phyloP scores from a whole-genome alignment of 129 eudicot species.

The Saposhnikovia divaricata region DNA sequence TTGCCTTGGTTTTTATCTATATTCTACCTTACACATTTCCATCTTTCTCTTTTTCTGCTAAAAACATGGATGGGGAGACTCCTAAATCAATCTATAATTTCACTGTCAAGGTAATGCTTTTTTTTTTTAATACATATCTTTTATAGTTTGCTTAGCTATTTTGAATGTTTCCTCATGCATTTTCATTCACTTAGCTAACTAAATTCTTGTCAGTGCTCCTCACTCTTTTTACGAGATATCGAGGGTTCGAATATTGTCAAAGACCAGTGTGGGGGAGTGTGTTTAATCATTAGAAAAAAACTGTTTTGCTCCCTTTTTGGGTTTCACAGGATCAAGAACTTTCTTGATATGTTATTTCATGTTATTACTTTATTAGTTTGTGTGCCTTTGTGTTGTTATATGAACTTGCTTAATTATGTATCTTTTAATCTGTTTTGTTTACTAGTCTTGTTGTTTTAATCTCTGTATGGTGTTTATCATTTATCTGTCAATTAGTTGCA shows the following conservation, averaged over 20 bases:
- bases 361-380: too few relatives aligned
- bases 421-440: too few relatives aligned
- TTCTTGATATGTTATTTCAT: too few relatives aligned
- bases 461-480: not conserved
- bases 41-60: not conserved
- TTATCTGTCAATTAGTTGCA: not conserved
- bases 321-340: too few relatives aligned
- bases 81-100: not conserved
- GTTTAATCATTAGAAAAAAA: too few relatives aligned
- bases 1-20: not conserved
- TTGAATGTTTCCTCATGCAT: not conserved
- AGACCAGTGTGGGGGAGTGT: too few relatives aligned
- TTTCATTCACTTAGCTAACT: not conserved
- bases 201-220: not conserved
- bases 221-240: too few relatives aligned
- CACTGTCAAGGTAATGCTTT: not conserved
- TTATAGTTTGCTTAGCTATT: not conserved
- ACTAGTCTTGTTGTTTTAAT: not conserved
- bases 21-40: not conserved
- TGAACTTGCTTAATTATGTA: too few relatives aligned
- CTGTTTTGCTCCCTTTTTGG: too few relatives aligned
- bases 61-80: not conserved
- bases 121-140: not conserved
- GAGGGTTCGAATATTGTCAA: too few relatives aligned
- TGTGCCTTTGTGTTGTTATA: too few relatives aligned